Base-by-base conservation (phyloP, 2,329 filamentous ascomycete genomes). In the Pseudogymnoascus pannorum region DNA sequence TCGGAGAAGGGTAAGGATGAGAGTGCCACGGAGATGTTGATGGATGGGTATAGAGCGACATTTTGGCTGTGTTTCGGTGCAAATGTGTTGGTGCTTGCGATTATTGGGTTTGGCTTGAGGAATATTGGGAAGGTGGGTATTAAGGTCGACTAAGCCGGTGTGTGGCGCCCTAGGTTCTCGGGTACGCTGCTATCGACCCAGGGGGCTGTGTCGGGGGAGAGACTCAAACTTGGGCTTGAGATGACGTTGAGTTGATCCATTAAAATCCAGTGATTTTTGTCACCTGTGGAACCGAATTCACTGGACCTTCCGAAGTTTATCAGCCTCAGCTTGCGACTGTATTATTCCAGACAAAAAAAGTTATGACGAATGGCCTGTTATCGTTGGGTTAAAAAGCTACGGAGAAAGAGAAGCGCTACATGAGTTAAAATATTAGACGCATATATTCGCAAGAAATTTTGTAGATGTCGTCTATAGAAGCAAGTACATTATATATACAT, bases 1-100 rank as follows among this genome's bases (percentile, higher is more conserved):
- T 72, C 76, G 1, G 68, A 69, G 1, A 54, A 63, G 16, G 74
- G 72, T 1, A 63, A 63, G 0, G 65, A 68, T 2, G 64, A 66
- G 6, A 62, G 64, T 0, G 63, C 63, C 0, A 67, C 64, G 1
- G 66, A 72, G 3, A 75, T 75, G 0, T 71, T 82, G 51, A 78
- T 82, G 76, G 70, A 74, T 6, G 80, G 81, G 0, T 84, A 81
- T 64, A 70, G 78, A 11, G 80, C 79, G 1, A 77, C 76, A 0
- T 84, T 82, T 63, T 84, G 81, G 81, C 74, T 76, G 0, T 77
- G 78, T 18, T 82, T 82, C 71, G 79, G 72, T 1, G 71, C 73
- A 8, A 77, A 76, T 61, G 67, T 79, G 1, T 64, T 75, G 64
- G 63, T 62, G 61, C 69, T 48, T 70, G 68, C 14, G 59, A 35